These are phyloP conservation scores for Epichloe festucae DNA, from an alignment of 2,329 filamentous ascomycete genomes.

Conservation along the genomic window DNA sequence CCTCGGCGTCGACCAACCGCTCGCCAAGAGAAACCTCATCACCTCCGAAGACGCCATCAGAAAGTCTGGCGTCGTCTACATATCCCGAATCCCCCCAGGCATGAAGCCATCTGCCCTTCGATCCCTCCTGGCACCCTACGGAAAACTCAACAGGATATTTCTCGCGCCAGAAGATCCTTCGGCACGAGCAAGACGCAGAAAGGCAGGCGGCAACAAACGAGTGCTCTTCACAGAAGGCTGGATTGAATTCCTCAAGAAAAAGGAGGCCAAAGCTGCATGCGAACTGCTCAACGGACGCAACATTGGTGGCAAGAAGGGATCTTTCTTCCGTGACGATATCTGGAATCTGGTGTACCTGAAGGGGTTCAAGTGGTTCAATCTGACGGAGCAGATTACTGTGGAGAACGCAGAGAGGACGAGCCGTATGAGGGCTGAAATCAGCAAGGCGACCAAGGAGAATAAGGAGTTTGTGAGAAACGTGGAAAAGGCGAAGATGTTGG, in stretches of 20 bases:
- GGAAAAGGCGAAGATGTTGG: constrained; percentile 66
- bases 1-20: constrained; percentile 37
- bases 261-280: constrained; percentile 62
- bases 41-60: constrained; percentile 50
- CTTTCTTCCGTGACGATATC: constrained; percentile 73
- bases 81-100: constrained; percentile 75
- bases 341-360: constrained; percentile 75
- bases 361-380: constrained; percentile 69
- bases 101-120: constrained; percentile 75
- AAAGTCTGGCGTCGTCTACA: constrained; percentile 69
- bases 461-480: constrained; percentile 70
- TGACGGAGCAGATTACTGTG: constrained; percentile 65
- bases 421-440: constrained; percentile 65
- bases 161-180: constrained; percentile 62
- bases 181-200: constrained; percentile 52
- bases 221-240: constrained; percentile 72
- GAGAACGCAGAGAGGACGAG: constrained; percentile 71
- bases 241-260: constrained; percentile 70
- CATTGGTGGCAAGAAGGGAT: constrained; percentile 72
- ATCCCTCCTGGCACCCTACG: constrained; percentile 62
- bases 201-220: constrained; percentile 71
- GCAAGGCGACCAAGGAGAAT: constrained; percentile 64
- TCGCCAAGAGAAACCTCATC: constrained; percentile 56
- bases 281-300: constrained; percentile 65
- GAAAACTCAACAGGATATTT: constrained; percentile 65